Percentiles rank a stretch among this genome's conserved stretches.
Conservation (phyloP, 805 yeast species). For the Zygosaccharomyces kombuchaensis region DNA sequence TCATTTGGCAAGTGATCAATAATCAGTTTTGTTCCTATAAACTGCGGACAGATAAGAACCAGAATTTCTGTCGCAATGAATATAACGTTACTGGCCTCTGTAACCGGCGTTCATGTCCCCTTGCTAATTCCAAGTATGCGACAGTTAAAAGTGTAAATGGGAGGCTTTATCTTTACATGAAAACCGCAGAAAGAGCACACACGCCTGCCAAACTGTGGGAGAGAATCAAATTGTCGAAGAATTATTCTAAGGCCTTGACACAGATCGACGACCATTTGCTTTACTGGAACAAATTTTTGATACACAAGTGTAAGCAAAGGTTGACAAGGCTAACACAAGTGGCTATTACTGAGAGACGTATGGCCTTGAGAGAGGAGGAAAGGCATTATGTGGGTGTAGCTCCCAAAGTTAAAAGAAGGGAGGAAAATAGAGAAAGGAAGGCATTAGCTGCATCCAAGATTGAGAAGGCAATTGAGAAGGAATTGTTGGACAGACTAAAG, state of each 20-base stretch:
- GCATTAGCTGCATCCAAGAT: conserved; percentile 95
- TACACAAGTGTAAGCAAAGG: conserved; percentile 94
- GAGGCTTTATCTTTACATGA: conserved; percentile 80
- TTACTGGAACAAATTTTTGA: conserved; percentile 89
- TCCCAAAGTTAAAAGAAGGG: conserved; percentile 93
- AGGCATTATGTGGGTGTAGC: conserved; percentile 89
- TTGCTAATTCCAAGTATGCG: conserved; percentile 90
- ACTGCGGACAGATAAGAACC: conserved; percentile 81
- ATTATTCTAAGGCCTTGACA: conserved; percentile 78
- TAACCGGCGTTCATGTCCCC: conserved; percentile 88
- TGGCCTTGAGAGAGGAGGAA: conserved; percentile 87
- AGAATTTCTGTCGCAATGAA: conserved; percentile 92
- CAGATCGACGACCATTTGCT: conserved; percentile 84
- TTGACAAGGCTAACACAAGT: conserved; percentile 92
- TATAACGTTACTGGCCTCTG: conserved; percentile 95
- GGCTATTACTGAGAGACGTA: conserved; percentile 88
- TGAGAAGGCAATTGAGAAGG: conserved; percentile 95
- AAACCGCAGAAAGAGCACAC: conserved; percentile 96
- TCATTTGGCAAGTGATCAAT: conserved; percentile 96
- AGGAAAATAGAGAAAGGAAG: conserved; percentile 89
- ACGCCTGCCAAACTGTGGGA: conserved; percentile 95
- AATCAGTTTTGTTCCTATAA: conserved; percentile 95
- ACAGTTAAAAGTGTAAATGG: conserved; percentile 81
- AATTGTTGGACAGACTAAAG: conserved; percentile 87
- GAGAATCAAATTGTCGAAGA: conserved; percentile 82